Percentiles rank a stretch among this genome's conserved stretches.
phyloP scores from a whole-genome alignment of 257 asterid species.

The Solanum boliviense region DNA sequence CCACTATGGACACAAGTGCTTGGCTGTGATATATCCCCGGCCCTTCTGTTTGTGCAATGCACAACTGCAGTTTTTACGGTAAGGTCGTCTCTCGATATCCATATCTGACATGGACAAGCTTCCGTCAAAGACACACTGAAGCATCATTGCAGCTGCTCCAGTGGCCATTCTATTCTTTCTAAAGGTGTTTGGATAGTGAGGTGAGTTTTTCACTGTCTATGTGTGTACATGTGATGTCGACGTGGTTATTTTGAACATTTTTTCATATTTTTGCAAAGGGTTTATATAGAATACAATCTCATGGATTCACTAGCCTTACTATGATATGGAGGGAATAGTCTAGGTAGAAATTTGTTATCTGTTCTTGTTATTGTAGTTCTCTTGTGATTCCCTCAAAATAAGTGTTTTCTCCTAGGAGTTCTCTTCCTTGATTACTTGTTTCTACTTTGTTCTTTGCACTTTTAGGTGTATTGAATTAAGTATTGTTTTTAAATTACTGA shows the following conservation, averaged over 20 bases:
- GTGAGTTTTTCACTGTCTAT: background rate
- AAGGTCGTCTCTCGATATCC: slow-evolving; percentile 28
- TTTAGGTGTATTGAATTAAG: background rate
- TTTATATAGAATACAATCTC: background rate
- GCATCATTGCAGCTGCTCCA: slow-evolving; percentile 14
- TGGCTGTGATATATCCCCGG: background rate
- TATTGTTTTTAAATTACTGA: background rate
- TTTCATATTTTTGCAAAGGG: background rate
- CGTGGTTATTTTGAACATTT: background rate
- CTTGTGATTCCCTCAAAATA: background rate
- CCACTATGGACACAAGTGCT: slow-evolving; percentile 1
- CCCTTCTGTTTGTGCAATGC: slow-evolving; percentile 25
- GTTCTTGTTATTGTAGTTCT: background rate
- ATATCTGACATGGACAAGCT: slow-evolving; percentile 24
- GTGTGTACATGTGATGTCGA: background rate
- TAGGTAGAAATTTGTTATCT: background rate
- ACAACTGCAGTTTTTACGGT: slow-evolving; percentile 30
- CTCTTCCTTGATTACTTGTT: background rate
- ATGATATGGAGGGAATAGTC: background rate
- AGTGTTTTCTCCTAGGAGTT: background rate
- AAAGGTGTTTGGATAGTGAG: background rate
- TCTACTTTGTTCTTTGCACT: background rate
- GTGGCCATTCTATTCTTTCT: background rate
- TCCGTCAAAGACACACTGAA: slow-evolving; percentile 20
- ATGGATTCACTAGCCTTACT: background rate